Conservation (phyloP, 768 basidiomycete genomes). For the Stropharia rugosoannulata region DNA sequence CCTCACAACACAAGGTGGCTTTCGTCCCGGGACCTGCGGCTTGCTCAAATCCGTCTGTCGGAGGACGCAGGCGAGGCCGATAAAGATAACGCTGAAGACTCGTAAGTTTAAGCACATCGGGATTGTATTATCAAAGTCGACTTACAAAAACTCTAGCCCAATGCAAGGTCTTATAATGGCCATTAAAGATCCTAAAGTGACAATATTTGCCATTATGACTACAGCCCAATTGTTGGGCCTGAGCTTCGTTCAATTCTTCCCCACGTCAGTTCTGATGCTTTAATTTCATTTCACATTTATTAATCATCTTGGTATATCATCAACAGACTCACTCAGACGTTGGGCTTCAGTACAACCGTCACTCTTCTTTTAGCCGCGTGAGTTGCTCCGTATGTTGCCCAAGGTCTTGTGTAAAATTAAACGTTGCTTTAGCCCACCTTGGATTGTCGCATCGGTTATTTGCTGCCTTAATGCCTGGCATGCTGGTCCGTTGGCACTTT, state of each 20-base stretch:
- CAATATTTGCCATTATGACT: constrained; percentile 52
- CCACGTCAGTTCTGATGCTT: constrained; percentile 32
- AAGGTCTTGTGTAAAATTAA: background rate
- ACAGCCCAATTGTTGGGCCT: constrained; percentile 51
- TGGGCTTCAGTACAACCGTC: constrained; percentile 59
- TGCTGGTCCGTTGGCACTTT: constrained; percentile 27
- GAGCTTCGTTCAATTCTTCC: constrained; percentile 63
- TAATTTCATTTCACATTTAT: background rate
- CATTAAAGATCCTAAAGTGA: constrained; percentile 52
- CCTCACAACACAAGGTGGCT: constrained; percentile 66
- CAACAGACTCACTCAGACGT: constrained; percentile 51
- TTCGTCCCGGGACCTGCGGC: constrained; percentile 42
- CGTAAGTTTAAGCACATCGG: constrained; percentile 36
- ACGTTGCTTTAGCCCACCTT: constrained; percentile 48
- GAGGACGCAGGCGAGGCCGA: constrained; percentile 72
- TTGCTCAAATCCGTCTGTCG: constrained; percentile 66
- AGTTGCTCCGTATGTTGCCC: constrained; percentile 16
- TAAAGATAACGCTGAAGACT: constrained; percentile 52
- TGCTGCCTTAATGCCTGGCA: constrained; percentile 56
- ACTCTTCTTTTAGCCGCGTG: constrained; percentile 63
- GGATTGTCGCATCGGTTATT: constrained; percentile 53
- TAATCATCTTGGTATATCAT: background rate
- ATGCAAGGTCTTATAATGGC: constrained; percentile 54
- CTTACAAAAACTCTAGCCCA: constrained; percentile 30
- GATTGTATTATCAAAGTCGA: background rate